phyloP scores from a whole-genome alignment of 2,329 filamentous ascomycete genomes.

The Cordyceps cateniannulata region DNA sequence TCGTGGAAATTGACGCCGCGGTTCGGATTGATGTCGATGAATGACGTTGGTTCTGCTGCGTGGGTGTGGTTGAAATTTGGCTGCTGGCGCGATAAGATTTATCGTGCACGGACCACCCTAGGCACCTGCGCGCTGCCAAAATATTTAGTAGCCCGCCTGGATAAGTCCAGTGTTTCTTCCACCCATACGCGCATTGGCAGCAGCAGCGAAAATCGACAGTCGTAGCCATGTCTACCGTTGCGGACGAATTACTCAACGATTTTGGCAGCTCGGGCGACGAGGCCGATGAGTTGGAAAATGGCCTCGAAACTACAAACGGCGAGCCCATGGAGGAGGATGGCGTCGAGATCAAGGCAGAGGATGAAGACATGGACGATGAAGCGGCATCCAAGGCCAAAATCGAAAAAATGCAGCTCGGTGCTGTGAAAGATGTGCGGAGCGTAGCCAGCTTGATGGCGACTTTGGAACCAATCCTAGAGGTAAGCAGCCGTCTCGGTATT shows the following conservation, averaged over 20 bases:
- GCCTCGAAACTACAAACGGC: constrained; percentile 33
- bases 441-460: constrained; percentile 77
- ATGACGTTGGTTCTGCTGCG: background rate
- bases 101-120: constrained; percentile 11
- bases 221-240: constrained; percentile 71
- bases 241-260: constrained; percentile 86
- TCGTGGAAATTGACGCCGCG: background rate
- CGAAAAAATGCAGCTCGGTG: constrained; percentile 73
- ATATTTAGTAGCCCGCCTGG: constrained; percentile 2
- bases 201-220: background rate
- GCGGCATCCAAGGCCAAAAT: constrained; percentile 71
- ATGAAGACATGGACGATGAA: constrained; percentile 49
- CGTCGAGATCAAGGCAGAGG: constrained; percentile 34
- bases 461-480: constrained; percentile 73
- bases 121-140: constrained; percentile 11
- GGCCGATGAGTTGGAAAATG: constrained; percentile 53
- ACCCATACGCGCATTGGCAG: constrained; percentile 7
- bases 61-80: constrained; percentile 4
- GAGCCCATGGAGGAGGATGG: constrained; percentile 53
- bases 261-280: constrained; percentile 62
- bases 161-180: background rate
- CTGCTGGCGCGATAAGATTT: constrained; percentile 9
- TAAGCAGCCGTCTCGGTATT: constrained; percentile 52
- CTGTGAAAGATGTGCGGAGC: constrained; percentile 69
- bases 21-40: constrained; percentile 1